Percentiles rank a stretch among this genome's conserved stretches.
Conservation (phyloP, 768 basidiomycete species). For the Hysterangium stoloniferum region DNA sequence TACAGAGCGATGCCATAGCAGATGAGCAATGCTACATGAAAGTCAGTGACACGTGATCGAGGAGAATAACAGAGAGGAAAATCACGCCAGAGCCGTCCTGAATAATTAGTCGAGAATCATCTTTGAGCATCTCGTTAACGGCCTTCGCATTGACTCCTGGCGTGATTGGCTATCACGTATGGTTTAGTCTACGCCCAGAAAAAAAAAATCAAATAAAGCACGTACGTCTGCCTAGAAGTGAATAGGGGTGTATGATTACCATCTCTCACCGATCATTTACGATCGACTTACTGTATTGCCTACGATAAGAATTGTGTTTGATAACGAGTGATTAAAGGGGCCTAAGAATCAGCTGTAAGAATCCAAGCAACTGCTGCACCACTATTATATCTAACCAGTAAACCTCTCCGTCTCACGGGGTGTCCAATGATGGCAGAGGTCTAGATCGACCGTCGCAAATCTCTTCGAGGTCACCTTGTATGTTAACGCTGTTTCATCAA, state of each 20-base stretch:
- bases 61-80: neutral
- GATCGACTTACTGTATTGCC: conserved; percentile 15
- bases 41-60: neutral
- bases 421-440: conserved; percentile 21
- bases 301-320: conserved; percentile 14
- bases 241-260: neutral
- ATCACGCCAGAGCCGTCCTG: conserved; percentile 24
- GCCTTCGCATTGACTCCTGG: conserved; percentile 20
- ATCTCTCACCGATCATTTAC: neutral
- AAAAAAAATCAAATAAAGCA: neutral
- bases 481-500: conserved; percentile 19
- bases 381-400: conserved; percentile 1
- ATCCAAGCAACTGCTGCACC: neutral
- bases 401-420: conserved; percentile 14
- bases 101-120: conserved; percentile 21
- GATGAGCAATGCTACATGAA: conserved; percentile 18
- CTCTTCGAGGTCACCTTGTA: conserved; percentile 16
- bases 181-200: neutral
- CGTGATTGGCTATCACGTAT: conserved; percentile 21
- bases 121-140: conserved; percentile 18
- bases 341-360: conserved; percentile 6
- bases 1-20: conserved; percentile 22
- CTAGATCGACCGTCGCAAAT: conserved; percentile 14
- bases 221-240: neutral
- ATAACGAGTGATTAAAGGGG: conserved; percentile 16